Conservation (phyloP, 2,329 filamentous ascomycete genomes). For the Lachnellula occidentalis region DNA sequence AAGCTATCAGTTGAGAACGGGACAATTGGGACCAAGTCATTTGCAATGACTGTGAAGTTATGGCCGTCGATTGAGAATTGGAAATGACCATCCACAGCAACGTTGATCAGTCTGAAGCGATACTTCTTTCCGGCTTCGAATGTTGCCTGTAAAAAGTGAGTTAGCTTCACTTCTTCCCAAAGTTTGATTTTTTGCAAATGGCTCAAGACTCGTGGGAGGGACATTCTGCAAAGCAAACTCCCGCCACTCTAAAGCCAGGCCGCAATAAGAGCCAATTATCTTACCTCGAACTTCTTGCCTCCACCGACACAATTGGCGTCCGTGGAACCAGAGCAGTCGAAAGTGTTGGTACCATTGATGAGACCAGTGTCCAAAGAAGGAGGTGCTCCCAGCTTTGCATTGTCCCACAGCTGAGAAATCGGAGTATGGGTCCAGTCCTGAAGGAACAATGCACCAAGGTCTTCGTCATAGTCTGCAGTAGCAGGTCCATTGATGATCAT, state of each 20-base stretch:
- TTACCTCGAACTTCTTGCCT: slow-evolving; percentile 27
- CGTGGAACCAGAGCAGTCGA: slow-evolving; percentile 15
- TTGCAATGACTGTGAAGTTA: slow-evolving; percentile 49
- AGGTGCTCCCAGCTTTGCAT: slow-evolving; percentile 19
- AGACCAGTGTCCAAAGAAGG: slow-evolving; percentile 25
- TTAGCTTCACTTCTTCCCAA: no score
- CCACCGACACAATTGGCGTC: slow-evolving; percentile 24
- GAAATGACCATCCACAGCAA: slow-evolving; percentile 39
- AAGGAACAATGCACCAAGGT: slow-evolving; percentile 27
- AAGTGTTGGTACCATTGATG: slow-evolving; percentile 30
- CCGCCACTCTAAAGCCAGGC: no score
- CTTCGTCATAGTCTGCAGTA: slow-evolving; percentile 52
- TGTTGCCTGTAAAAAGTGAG: slow-evolving; percentile 2
- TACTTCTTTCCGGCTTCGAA: slow-evolving; percentile 37
- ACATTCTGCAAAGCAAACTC: no score
- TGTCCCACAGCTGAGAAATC: slow-evolving; percentile 23
- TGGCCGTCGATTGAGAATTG: slow-evolving; percentile 52
- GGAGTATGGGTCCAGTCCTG: slow-evolving; percentile 28
- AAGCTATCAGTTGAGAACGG: slow-evolving; percentile 47
- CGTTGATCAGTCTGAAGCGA: slow-evolving; percentile 41
- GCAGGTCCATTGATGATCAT: slow-evolving; percentile 56
- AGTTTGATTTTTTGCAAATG: no score
- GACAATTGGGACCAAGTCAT: slow-evolving; percentile 53
- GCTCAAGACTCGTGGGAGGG: no score
- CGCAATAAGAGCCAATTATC: no score